These are phyloP conservation scores for Harrya chromipes DNA, from an alignment of 768 basidiomycete species.

Conservation along the genomic window DNA sequence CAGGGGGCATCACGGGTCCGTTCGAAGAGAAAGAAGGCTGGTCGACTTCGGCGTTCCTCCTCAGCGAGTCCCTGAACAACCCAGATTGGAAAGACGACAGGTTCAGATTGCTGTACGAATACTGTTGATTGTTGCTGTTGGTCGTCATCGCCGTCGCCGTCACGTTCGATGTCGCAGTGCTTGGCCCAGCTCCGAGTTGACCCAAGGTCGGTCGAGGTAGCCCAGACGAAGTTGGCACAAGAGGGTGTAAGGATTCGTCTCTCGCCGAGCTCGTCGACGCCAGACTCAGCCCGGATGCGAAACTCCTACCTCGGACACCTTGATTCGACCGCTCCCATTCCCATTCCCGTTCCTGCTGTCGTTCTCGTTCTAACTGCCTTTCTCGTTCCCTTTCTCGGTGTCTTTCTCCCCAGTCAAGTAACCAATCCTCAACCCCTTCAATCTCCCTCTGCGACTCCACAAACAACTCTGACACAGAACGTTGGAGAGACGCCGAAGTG, in stretches of 20 bases:
- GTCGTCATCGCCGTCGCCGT: neutral
- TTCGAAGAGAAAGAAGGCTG: constrained; percentile 15
- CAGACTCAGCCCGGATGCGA: constrained; percentile 12
- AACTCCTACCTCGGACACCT: constrained; percentile 14
- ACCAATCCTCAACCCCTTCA: constrained; percentile 11
- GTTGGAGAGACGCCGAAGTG: constrained; percentile 13
- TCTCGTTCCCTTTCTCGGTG: constrained; percentile 6
- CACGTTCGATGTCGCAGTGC: neutral
- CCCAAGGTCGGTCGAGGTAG: constrained; percentile 5
- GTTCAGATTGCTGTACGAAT: constrained; percentile 32
- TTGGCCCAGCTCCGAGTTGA: constrained; percentile 6
- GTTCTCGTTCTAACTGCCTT: constrained; percentile 12
- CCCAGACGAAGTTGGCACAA: neutral
- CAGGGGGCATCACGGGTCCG: constrained; percentile 1
- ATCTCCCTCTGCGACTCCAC: constrained; percentile 14
- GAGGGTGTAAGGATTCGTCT: constrained; percentile 13
- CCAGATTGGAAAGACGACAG: constrained; percentile 31
- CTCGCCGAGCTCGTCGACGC: constrained; percentile 16
- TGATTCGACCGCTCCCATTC: constrained; percentile 18
- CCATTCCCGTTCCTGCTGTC: constrained; percentile 15
- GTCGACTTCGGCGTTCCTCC: constrained; percentile 25
- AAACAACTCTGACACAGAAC: constrained; percentile 23
- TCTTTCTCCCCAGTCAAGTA: constrained; percentile 19
- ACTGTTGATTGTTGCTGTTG: constrained; percentile 16
- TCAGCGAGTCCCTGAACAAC: constrained; percentile 31